These are phyloP conservation scores for Vanderwaltozyma yarrowii DNA, from an alignment of 805 yeast species.

Conservation along the genomic window DNA sequence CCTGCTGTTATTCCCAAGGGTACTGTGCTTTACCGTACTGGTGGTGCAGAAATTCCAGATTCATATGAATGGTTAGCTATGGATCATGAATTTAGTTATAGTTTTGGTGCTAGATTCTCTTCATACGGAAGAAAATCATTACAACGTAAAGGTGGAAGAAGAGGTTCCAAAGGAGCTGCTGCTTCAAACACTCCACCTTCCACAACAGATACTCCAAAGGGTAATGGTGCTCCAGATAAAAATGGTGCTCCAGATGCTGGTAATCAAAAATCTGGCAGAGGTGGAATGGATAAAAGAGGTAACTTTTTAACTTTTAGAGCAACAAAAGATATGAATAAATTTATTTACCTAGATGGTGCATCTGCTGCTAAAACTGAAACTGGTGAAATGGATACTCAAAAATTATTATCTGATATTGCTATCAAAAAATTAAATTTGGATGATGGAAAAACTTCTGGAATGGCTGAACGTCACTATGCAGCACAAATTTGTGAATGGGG, in stretches of 20 bases:
- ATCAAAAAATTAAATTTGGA: conserved; percentile 7
- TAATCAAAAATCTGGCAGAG: not conserved
- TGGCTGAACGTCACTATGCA: conserved; percentile 39
- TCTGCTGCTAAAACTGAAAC: conserved; percentile 50
- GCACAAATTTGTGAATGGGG: conserved; percentile 46
- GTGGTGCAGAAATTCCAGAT: conserved; percentile 34
- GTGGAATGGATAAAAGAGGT: not conserved
- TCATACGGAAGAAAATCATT: conserved; percentile 16
- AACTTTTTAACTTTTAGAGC: conserved; percentile 36
- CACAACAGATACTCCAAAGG: not conserved
- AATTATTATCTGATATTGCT: conserved; percentile 30
- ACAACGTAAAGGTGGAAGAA: not conserved
- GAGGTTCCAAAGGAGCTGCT: not conserved
- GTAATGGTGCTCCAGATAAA: not conserved
- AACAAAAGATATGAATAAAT: conserved; percentile 36
- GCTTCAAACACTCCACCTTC: not conserved
- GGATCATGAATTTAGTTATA: conserved; percentile 51
- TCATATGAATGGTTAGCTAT: conserved; percentile 54
- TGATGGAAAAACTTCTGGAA: conserved; percentile 13
- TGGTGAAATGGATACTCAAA: conserved; percentile 56
- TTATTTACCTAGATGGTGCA: conserved; percentile 54
- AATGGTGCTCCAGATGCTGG: too few species aligned
- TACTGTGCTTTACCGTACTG: conserved; percentile 47
- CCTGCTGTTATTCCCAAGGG: conserved; percentile 55
- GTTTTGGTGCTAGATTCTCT: conserved; percentile 30